phyloP scores from a whole-genome alignment of 2,329 filamentous ascomycete species.

The Domatiomyces globalis region DNA sequence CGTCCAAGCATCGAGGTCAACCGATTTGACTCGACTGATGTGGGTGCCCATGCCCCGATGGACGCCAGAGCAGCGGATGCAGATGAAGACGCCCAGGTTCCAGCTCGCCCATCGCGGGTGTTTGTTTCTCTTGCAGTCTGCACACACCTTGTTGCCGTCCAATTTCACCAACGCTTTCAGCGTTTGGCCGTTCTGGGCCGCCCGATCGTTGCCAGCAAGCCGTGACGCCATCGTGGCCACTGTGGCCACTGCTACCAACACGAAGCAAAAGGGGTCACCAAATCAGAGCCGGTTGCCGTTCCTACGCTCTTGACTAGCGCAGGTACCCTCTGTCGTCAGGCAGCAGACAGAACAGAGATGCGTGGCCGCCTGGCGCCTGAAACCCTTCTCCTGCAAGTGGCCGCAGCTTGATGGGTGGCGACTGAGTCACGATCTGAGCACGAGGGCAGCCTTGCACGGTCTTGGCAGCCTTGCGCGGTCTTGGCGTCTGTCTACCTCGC shows the following conservation, averaged over 20 bases:
- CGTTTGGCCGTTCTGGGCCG: constrained; percentile 82
- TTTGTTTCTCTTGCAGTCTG: constrained; percentile 98
- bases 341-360: neutral
- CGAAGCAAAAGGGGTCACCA: neutral
- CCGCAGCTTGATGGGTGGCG: neutral
- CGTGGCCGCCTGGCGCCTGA: too few species aligned
- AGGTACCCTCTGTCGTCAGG: neutral
- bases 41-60: constrained; percentile 98
- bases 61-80: constrained; percentile 96
- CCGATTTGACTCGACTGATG: constrained; percentile 94
- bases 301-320: too few species aligned
- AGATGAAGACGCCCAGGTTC: constrained; percentile 95
- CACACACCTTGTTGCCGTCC: constrained; percentile 89
- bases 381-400: too few species aligned
- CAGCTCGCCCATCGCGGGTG: constrained; percentile 98
- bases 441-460: neutral
- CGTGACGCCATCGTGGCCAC: constrained; percentile 10
- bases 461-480: neutral
- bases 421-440: neutral
- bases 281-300: too few species aligned
- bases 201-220: constrained; percentile 52
- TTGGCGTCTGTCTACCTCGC: neutral
- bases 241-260: neutral
- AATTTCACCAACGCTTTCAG: constrained; percentile 92
- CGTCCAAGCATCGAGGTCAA: constrained; percentile 96